Evolutionary conservation across 306 rosid genomes (phyloP).

Genomic region (Pachyrhizus erosus): DNA sequence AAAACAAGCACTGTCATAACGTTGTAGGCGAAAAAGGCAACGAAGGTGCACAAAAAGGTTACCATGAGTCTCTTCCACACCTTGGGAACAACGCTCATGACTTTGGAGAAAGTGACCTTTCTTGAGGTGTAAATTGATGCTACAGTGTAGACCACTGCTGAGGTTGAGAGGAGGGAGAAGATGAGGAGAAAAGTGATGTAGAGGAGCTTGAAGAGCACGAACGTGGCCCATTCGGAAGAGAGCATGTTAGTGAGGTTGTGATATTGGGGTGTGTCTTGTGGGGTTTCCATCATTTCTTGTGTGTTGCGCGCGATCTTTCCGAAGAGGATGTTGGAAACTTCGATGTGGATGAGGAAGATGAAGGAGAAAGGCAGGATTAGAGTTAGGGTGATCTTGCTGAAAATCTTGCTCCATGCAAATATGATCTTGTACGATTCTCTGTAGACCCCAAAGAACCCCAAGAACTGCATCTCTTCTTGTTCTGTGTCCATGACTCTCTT

Average conservation of each 20-base stretch:
- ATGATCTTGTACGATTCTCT: conserved; percentile 67
- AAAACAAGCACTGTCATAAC: not conserved
- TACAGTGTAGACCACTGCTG: conserved; percentile 81
- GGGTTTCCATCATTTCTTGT: conserved; percentile 6
- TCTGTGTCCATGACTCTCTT: conserved; percentile 62
- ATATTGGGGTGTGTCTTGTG: conserved; percentile 35
- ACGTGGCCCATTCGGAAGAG: conserved; percentile 52
- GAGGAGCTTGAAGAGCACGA: conserved; percentile 50
- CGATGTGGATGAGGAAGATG: conserved; percentile 58
- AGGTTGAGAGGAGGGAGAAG: conserved; percentile 50
- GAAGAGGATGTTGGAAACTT: conserved; percentile 57
- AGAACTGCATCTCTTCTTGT: conserved; percentile 73
- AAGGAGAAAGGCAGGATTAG: conserved; percentile 74
- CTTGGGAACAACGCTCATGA: conserved; percentile 67
- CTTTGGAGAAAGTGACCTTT: conserved; percentile 51
- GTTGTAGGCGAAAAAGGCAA: conserved; percentile 51
- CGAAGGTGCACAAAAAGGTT: conserved; percentile 62
- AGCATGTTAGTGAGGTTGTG: conserved; percentile 42
- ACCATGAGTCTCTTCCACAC: conserved; percentile 74
- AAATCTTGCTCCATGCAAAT: conserved; percentile 55
- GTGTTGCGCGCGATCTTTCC: conserved; percentile 41
- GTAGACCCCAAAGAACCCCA: conserved; percentile 59
- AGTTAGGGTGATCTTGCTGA: conserved; percentile 63
- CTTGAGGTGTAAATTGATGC: conserved; percentile 64
- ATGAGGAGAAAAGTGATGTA: conserved; percentile 39